phyloP scores from a whole-genome alignment of 1,139 yeast species.

The Tardiomyces depauwii region DNA sequence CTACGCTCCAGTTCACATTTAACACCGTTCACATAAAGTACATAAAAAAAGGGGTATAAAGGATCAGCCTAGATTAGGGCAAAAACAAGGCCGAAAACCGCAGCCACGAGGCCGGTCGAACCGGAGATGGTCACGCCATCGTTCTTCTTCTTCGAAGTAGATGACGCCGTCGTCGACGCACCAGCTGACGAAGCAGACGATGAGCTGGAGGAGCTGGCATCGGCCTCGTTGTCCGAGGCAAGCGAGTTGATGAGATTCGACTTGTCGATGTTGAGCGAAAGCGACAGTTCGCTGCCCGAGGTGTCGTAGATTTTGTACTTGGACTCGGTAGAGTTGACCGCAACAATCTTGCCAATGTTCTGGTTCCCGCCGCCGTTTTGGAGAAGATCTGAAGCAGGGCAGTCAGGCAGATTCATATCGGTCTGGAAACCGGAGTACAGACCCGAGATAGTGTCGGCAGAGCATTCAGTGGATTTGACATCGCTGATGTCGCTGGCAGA shows the following conservation, averaged over 20 bases:
- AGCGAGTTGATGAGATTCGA: constrained; percentile 29
- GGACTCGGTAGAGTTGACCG: constrained; percentile 28
- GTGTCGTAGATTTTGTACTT: constrained; percentile 39
- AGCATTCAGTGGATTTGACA: constrained; percentile 8
- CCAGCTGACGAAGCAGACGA: constrained; percentile 4
- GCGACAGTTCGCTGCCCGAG: constrained; percentile 41
- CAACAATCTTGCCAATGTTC: constrained; percentile 34
- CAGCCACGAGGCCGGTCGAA: not conserved
- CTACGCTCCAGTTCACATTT: no score
- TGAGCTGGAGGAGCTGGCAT: constrained; percentile 3
- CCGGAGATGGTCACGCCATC: not conserved
- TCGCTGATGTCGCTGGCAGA: constrained; percentile 8
- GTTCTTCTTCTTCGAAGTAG: constrained; percentile 6
- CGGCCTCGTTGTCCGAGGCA: not conserved
- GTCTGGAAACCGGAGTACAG: constrained; percentile 12
- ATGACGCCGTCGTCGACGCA: constrained; percentile 5
- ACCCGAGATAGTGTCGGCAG: constrained; percentile 10
- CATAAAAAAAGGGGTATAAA: not conserved
- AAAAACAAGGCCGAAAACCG: not conserved
- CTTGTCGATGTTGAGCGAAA: constrained; percentile 18
- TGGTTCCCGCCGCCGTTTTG: constrained; percentile 16
- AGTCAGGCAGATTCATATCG: constrained; percentile 11
- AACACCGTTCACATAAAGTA: not conserved
- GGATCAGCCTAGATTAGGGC: not conserved
- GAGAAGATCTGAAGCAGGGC: constrained; percentile 15